Evolutionary conservation across 2,329 filamentous ascomycete genomes (phyloP).

Genomic region (Erysiphe pulchra): DNA sequence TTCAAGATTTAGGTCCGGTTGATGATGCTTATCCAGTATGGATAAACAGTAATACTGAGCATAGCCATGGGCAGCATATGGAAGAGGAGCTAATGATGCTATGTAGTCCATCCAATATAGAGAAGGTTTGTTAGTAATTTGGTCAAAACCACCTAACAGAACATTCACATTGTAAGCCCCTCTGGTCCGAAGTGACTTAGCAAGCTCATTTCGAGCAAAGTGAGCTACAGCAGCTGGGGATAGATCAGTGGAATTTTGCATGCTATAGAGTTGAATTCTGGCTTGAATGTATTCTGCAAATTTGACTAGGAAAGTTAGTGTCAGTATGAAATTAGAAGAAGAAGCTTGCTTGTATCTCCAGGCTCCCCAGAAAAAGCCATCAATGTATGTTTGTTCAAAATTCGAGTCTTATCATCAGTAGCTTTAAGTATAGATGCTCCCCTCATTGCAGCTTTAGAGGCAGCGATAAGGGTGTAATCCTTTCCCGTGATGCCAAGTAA

Average conservation of each 20-base stretch:
- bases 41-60: constrained; percentile 98
- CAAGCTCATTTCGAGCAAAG: constrained; percentile 86
- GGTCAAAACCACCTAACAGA: constrained; percentile 77
- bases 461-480: constrained; percentile 94
- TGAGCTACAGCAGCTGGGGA: constrained; percentile 70
- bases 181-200: constrained; percentile 66
- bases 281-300: constrained; percentile 98
- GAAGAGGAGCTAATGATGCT: constrained; percentile 62
- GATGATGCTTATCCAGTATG: constrained; percentile 94
- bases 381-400: constrained; percentile 77
- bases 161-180: constrained; percentile 96
- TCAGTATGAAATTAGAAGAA: not conserved
- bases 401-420: constrained; percentile 84
- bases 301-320: constrained; percentile 38
- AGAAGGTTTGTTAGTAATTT: constrained; percentile 70
- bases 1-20: constrained; percentile 73
- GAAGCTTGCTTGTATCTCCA: constrained; percentile 57
- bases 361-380: constrained; percentile 93
- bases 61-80: constrained; percentile 94
- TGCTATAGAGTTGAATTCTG: constrained; percentile 92
- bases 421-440: constrained; percentile 89
- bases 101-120: constrained; percentile 97
- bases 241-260: constrained; percentile 88
- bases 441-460: constrained; percentile 95
- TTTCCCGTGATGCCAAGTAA: constrained; percentile 94